These are phyloP conservation scores for Dissoconium aciculare DNA, from an alignment of 2,329 filamentous ascomycete genomes.

Conservation along the genomic window DNA sequence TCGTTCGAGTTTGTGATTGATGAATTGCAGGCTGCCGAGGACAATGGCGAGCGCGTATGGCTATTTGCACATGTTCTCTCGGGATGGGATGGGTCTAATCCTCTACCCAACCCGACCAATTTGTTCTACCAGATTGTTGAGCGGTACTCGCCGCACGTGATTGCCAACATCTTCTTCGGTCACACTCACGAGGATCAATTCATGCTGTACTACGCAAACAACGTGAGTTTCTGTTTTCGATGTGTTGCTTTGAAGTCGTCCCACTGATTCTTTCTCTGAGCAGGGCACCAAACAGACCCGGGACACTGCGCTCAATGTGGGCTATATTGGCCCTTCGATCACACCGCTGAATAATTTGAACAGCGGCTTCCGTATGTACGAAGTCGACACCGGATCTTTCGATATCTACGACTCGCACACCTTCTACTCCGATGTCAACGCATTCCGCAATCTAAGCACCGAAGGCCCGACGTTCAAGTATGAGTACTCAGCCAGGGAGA, in stretches of 20 bases:
- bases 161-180: conserved; percentile 40
- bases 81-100: conserved; percentile 42
- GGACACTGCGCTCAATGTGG: conserved; percentile 32
- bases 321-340: conserved; percentile 39
- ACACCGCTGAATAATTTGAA: conserved; percentile 42
- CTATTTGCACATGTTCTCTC: conserved; percentile 40
- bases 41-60: conserved; percentile 39
- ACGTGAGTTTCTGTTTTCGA: conserved; percentile 4
- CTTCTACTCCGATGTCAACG: conserved; percentile 37
- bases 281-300: conserved; percentile 27
- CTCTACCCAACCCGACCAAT: conserved; percentile 38
- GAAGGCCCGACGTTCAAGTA: conserved; percentile 35
- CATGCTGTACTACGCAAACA: conserved; percentile 40
- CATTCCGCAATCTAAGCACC: conserved; percentile 26
- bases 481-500: conserved; percentile 39
- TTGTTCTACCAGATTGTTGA: conserved; percentile 42
- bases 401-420: conserved; percentile 41
- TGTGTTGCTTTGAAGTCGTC: not conserved
- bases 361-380: conserved; percentile 39
- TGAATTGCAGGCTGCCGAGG: conserved; percentile 39
- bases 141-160: conserved; percentile 40
- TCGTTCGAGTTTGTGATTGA: conserved; percentile 36
- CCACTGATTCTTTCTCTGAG: not conserved
- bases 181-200: conserved; percentile 42
- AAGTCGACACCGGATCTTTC: conserved; percentile 40